A percentile compares a stretch with the other conserved stretches of the same genome.
These are phyloP conservation scores for Rachicladosporium sp. DNA, from an alignment of 2,329 filamentous ascomycete genomes.

Conservation along the genomic window DNA sequence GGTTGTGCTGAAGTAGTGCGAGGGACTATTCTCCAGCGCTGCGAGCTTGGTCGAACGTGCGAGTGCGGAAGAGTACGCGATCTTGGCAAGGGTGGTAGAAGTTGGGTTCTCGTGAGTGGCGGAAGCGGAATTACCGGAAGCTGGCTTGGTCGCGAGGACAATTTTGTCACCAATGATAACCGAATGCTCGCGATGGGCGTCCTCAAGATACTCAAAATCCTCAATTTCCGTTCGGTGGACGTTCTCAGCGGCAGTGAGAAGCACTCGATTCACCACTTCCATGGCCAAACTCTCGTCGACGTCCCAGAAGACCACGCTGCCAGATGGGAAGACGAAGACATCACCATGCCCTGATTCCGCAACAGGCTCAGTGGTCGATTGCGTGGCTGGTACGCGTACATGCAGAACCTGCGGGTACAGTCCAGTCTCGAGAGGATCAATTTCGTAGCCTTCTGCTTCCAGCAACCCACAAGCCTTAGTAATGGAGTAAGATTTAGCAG, in stretches of 20 bases:
- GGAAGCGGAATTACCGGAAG: not conserved
- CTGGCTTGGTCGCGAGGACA: slow-evolving; percentile 62
- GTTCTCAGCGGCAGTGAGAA: slow-evolving; percentile 64
- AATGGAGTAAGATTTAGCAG: slow-evolving; percentile 55
- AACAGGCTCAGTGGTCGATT: no score
- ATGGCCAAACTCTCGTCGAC: slow-evolving; percentile 65
- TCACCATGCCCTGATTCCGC: slow-evolving; percentile 45
- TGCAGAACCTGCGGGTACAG: slow-evolving; percentile 56
- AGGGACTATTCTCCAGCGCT: slow-evolving; percentile 72
- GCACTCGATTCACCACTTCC: slow-evolving; percentile 55
- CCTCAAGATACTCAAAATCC: slow-evolving; percentile 75
- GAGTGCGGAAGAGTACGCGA: slow-evolving; percentile 89
- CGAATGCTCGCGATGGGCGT: slow-evolving; percentile 59
- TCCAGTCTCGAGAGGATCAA: slow-evolving; percentile 49
- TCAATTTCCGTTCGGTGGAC: slow-evolving; percentile 74
- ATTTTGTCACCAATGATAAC: slow-evolving; percentile 79
- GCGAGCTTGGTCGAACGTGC: slow-evolving; percentile 88
- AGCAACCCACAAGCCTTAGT: slow-evolving; percentile 45
- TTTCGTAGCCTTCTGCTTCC: slow-evolving; percentile 44
- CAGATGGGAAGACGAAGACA: slow-evolving; percentile 90
- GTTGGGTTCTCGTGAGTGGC: slow-evolving; percentile 14
- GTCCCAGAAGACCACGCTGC: slow-evolving; percentile 86
- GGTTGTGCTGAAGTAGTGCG: slow-evolving; percentile 76
- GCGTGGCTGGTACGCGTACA: slow-evolving; percentile 27
- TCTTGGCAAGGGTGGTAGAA: slow-evolving; percentile 70